These are phyloP conservation scores for Noccaea bulbosa DNA, from an alignment of 345 rosid genomes.

Conservation along the genomic window DNA sequence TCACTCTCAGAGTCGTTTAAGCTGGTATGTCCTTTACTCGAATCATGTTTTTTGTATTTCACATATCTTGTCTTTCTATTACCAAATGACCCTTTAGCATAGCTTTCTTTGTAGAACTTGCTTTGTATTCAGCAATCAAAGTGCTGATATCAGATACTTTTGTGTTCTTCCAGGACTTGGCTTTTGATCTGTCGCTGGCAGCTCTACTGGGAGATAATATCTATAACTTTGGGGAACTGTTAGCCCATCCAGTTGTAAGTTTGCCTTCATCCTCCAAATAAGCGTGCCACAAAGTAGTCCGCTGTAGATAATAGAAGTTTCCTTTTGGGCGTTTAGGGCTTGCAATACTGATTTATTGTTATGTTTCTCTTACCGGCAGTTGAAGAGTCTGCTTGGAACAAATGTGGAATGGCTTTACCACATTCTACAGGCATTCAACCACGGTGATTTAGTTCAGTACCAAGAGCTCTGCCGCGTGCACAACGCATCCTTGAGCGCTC, in stretches of 20 bases:
- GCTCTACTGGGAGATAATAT: conserved; percentile 95
- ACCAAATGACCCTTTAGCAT: not conserved
- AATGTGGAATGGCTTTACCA: conserved; percentile 94
- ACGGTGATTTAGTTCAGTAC: conserved; percentile 81
- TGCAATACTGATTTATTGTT: not conserved
- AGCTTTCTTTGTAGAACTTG: not conserved
- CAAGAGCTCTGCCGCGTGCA: conserved; percentile 86
- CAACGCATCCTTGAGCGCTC: conserved; percentile 74
- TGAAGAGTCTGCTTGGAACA: conserved; percentile 84
- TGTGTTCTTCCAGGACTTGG: conserved; percentile 71
- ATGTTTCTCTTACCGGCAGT: conserved; percentile 50
- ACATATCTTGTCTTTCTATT: not conserved
- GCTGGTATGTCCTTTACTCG: conserved; percentile 33
- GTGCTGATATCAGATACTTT: not conserved
- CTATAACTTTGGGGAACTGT: conserved; percentile 96
- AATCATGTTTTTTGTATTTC: not conserved
- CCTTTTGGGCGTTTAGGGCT: not conserved
- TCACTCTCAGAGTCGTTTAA: conserved; percentile 47
- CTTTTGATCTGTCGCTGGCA: conserved; percentile 93
- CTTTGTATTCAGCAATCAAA: conserved; percentile 9
- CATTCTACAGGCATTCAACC: conserved; percentile 89
- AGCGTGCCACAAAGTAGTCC: no score
- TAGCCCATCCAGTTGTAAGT: conserved; percentile 96
- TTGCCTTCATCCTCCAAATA: not conserved
- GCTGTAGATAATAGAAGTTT: conserved; percentile 4